A percentile compares a stretch with the other conserved stretches of the same genome.
These are phyloP conservation scores for Cardamine chenopodiifolia DNA, from an alignment of 345 rosid genomes.

Conservation along the genomic window DNA sequence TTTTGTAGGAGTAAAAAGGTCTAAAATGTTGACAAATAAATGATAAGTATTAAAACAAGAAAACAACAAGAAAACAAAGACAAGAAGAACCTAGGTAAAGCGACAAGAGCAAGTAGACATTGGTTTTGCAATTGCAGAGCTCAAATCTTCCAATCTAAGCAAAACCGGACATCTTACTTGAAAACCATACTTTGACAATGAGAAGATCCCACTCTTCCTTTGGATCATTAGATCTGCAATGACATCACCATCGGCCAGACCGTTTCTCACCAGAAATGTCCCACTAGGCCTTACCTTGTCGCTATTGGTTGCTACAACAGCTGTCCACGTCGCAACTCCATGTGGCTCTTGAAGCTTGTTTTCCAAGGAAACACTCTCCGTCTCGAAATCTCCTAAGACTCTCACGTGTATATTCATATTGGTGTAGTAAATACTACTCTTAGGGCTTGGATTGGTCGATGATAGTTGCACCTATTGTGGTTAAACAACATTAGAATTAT, in stretches of 20 bases:
- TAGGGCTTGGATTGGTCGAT: constrained; percentile 19
- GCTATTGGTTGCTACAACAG: constrained; percentile 8
- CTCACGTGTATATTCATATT: neutral
- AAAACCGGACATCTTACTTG: constrained; percentile 30
- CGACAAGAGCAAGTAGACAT: neutral
- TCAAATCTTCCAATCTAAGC: constrained; percentile 23
- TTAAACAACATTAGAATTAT: neutral
- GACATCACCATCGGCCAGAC: neutral
- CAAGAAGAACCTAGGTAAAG: neutral
- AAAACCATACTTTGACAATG: too few species aligned
- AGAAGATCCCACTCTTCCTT: neutral
- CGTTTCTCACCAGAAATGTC: constrained; percentile 9
- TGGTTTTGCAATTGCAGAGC: neutral
- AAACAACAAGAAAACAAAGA: neutral
- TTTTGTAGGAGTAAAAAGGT: neutral
- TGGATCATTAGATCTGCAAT: neutral
- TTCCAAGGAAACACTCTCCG: constrained; percentile 17
- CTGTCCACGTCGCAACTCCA: constrained; percentile 1
- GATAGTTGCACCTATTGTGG: constrained; percentile 13
- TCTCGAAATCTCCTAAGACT: neutral
- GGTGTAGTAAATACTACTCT: constrained; percentile 9
- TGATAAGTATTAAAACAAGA: neutral
- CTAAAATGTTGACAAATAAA: neutral
- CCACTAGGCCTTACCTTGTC: neutral
- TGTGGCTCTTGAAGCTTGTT: neutral